These are phyloP conservation scores for Grigorovia jiainica DNA, from an alignment of 805 yeast species.

Conservation along the genomic window DNA sequence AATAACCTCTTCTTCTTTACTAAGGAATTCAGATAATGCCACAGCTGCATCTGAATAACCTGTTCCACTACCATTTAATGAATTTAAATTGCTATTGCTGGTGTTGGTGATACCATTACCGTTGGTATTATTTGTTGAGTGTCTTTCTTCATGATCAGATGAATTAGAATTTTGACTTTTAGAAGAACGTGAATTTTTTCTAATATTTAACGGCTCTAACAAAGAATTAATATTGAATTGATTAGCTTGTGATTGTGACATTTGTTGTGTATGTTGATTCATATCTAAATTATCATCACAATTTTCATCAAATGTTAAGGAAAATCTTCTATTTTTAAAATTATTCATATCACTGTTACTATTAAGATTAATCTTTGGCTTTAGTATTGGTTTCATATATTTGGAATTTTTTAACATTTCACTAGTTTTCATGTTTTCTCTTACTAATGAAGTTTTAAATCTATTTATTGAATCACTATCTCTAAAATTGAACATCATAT, in stretches of 20 bases:
- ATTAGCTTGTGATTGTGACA: background rate
- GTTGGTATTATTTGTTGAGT: background rate
- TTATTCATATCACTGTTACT: background rate
- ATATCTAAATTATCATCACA: background rate
- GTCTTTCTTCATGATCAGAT: background rate
- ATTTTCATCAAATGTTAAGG: background rate
- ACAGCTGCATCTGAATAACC: background rate
- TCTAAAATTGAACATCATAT: background rate
- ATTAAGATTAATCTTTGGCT: conserved; percentile 1
- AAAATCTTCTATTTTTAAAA: background rate
- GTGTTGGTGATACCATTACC: no score
- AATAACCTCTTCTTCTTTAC: conserved; percentile 26
- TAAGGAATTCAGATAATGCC: conserved; percentile 8
- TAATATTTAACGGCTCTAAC: background rate
- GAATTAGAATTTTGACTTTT: background rate
- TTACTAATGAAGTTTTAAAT: background rate
- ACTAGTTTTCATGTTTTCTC: background rate
- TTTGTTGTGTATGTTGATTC: background rate
- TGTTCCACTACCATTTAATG: background rate
- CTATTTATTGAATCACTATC: background rate
- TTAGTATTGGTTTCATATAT: conserved; percentile 4
- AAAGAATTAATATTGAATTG: background rate
- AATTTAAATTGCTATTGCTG: no score
- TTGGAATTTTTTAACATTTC: conserved; percentile 2
- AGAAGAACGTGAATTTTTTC: background rate